These are phyloP conservation scores for Boletus sp. DNA, from an alignment of 1,284 basidiomycete genomes.

Conservation along the genomic window DNA sequence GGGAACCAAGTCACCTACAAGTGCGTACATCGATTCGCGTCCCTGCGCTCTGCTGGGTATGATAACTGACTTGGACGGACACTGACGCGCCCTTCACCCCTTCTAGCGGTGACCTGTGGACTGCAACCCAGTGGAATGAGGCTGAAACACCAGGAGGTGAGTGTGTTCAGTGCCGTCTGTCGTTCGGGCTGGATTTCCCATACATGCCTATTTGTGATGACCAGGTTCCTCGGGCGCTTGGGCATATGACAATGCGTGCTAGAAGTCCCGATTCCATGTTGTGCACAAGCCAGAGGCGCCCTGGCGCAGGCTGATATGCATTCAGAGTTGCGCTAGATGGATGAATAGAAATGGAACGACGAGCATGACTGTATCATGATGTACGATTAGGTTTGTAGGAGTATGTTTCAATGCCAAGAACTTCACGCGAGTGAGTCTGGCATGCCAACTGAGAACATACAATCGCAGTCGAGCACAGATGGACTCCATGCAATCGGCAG, in stretches of 20 bases:
- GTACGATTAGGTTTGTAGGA: too few relatives aligned
- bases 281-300: too few relatives aligned
- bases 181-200: background rate
- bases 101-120: constrained; percentile 33
- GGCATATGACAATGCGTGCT: constrained; percentile 19
- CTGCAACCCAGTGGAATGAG: constrained; percentile 31
- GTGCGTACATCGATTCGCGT: constrained; percentile 14
- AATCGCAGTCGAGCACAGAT: too few relatives aligned
- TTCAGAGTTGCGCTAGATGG: background rate
- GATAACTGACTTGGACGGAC: background rate
- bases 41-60: too few relatives aligned
- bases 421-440: too few relatives aligned
- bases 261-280: background rate
- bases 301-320: background rate
- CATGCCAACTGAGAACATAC: too few relatives aligned
- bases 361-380: too few relatives aligned
- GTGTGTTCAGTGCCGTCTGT: too few relatives aligned
- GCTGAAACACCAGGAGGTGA: constrained; percentile 32
- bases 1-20: constrained; percentile 29
- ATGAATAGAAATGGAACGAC: background rate
- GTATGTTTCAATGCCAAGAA: too few relatives aligned
- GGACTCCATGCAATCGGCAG: too few relatives aligned
- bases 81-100: constrained; percentile 7
- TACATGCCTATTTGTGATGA: background rate
- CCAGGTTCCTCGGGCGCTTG: constrained; percentile 27